Evolutionary conservation across 176 grass and related monocot genomes (phyloP), one percentile per base, ranked within the genome.

Genomic region (Miscanthus lutarioriparius): DNA sequence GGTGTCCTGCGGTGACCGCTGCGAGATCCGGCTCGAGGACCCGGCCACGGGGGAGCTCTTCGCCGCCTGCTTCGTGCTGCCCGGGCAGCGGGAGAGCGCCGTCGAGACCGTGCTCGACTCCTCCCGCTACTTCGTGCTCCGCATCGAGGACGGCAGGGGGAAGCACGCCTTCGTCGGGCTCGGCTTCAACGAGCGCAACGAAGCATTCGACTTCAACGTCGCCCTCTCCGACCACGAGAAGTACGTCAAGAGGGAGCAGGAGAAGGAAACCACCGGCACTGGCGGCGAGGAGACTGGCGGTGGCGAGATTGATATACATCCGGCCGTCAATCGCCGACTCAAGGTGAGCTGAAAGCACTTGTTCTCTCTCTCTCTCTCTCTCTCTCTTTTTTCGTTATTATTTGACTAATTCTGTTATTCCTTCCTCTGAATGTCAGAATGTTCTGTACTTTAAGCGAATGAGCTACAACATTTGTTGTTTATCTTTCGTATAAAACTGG

Each of bases 201-300:
- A 99, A 79, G 96, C 96, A 20, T 99, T 99, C 77, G 93, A 99
- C 70, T 99, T 99, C 85, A 99, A 99, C 82, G 96, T 99, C 61
- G 90, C 96, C 8, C 80, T 99, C 47, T 99, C 96, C 10, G 96
- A 99, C 56, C 93, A 99, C 74, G 96, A 96, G 86, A 99, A 99
- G 78, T 99, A 99, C 82, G 86, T 96, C 59, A 99, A 87, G 83
- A 96, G 96, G 86, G 96, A 99, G 80, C 91, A 99, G 66, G 96
- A 99, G 75, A 95, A 95, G 81, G 96, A 99, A 48, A 72, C 77
- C 7, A 28, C 58, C 20, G 63, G 64, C 17, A 56, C 63, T 14
- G 59, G 62, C 15, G 87, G 83, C 25, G 96, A 99, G 71, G 87
- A 90, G 74, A 81, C 62, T 27, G 88, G 90, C 3, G 93, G 89